These are phyloP conservation scores for Fraxinus xanthoxyloides DNA, from an alignment of 305 asterid species.

Conservation along the genomic window DNA sequence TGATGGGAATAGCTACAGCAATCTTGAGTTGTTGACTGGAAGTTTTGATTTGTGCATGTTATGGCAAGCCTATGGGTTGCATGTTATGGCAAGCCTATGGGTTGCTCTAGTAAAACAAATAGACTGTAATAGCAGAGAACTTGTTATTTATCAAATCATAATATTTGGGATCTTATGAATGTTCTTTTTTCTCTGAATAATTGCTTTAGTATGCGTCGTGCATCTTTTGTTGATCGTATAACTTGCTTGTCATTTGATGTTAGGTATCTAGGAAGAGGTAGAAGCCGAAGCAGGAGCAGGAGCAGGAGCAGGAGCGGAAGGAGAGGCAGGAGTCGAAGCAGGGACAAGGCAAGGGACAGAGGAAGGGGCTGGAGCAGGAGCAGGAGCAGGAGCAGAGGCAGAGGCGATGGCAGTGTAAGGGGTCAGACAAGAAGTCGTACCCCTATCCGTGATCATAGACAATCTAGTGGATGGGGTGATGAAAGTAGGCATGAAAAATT, in stretches of 20 bases:
- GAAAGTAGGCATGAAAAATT: constrained; percentile 44
- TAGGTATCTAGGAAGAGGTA: constrained; percentile 30
- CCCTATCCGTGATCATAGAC: constrained; percentile 44
- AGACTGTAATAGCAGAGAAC: background rate
- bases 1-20: background rate
- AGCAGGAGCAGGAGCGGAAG: constrained; percentile 30
- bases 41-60: constrained; percentile 4
- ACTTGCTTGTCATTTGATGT: constrained; percentile 20
- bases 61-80: constrained; percentile 1
- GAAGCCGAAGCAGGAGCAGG: constrained; percentile 28
- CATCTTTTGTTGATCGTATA: constrained; percentile 5
- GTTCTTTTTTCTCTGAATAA: constrained; percentile 1
- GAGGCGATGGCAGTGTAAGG: constrained; percentile 35
- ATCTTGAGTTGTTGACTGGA: background rate
- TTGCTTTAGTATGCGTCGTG: background rate
- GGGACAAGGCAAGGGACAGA: constrained; percentile 46
- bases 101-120: background rate
- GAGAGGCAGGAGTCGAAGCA: constrained; percentile 37
- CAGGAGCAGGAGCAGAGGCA: constrained; percentile 43
- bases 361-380: constrained; percentile 29
- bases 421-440: constrained; percentile 41
- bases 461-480: constrained; percentile 59
- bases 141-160: constrained; percentile 6
- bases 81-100: constrained; percentile 8
- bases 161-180: background rate